Evolutionary conservation across 768 basidiomycete species (phyloP).

Genomic region (Phallus indusiatus): DNA sequence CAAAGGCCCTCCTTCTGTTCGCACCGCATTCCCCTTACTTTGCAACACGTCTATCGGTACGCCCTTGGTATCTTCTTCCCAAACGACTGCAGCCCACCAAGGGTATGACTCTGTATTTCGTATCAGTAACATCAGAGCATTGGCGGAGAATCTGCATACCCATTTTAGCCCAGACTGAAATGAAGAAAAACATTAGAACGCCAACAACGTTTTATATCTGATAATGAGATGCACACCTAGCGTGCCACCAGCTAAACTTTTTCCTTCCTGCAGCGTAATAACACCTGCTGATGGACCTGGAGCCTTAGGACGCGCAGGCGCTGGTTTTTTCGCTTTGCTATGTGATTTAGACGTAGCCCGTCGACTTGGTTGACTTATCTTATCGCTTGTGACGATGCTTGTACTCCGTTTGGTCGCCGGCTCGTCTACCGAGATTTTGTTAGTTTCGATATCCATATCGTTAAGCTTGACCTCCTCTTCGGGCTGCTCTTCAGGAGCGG

Average conservation of each 20-base stretch:
- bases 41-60: conserved; percentile 37
- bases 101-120: conserved; percentile 55
- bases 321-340: neutral
- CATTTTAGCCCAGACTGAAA: conserved; percentile 76
- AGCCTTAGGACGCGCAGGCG: neutral
- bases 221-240: conserved; percentile 2
- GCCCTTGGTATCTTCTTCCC: conserved; percentile 44
- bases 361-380: neutral
- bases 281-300: neutral
- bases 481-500: too few species aligned
- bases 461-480: too few species aligned
- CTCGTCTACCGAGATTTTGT: neutral
- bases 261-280: neutral
- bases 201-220: conserved; percentile 4
- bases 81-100: conserved; percentile 83
- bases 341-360: neutral
- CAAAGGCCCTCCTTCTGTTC: conserved; percentile 32
- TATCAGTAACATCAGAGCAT: neutral
- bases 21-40: conserved; percentile 19
- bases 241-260: conserved; percentile 1
- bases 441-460: too few species aligned
- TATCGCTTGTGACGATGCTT: neutral
- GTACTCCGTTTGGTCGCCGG: neutral
- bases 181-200: neutral
- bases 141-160: conserved; percentile 30